These are phyloP conservation scores for Globisporangium emineosum DNA, from an alignment of 352 stramenopile genomes.

Conservation along the genomic window DNA sequence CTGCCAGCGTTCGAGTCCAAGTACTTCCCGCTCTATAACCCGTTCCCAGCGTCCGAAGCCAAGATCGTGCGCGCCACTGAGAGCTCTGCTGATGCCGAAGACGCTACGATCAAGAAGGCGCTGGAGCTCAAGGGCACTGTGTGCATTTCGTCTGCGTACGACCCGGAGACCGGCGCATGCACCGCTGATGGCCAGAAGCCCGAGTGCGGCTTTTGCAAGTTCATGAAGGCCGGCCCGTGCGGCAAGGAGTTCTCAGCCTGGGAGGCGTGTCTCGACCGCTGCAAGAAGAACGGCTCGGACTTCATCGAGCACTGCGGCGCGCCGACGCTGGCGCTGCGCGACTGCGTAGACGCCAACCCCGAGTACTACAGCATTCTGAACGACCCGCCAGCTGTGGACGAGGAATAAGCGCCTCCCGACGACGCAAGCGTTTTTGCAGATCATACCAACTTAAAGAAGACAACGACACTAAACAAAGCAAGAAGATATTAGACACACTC, in stretches of 20 bases:
- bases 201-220: conserved; percentile 89
- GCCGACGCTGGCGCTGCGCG: conserved; percentile 71
- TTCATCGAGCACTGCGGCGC: conserved; percentile 81
- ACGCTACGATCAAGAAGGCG: conserved; percentile 17
- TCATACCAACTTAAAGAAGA: background rate
- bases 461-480: background rate
- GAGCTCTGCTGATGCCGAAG: background rate
- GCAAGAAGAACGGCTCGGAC: conserved; percentile 66
- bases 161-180: conserved; percentile 47
- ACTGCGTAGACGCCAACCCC: conserved; percentile 86
- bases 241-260: conserved; percentile 75
- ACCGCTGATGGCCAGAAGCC: conserved; percentile 45
- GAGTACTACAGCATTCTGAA: conserved; percentile 88
- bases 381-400: conserved; percentile 43
- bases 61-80: conserved; percentile 30
- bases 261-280: conserved; percentile 77
- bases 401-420: conserved; percentile 18
- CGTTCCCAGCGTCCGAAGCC: conserved; percentile 56
- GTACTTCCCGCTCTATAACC: conserved; percentile 75
- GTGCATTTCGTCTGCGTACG: conserved; percentile 67
- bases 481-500: background rate
- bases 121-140: conserved; percentile 55
- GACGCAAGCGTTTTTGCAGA: background rate
- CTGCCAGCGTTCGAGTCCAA: conserved; percentile 67
- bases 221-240: conserved; percentile 88